A percentile compares a stretch with the other conserved stretches of the same genome.
Evolutionary conservation across 371 early-diverging fungal species (phyloP).

Genomic region (Mortierella sp.): DNA sequence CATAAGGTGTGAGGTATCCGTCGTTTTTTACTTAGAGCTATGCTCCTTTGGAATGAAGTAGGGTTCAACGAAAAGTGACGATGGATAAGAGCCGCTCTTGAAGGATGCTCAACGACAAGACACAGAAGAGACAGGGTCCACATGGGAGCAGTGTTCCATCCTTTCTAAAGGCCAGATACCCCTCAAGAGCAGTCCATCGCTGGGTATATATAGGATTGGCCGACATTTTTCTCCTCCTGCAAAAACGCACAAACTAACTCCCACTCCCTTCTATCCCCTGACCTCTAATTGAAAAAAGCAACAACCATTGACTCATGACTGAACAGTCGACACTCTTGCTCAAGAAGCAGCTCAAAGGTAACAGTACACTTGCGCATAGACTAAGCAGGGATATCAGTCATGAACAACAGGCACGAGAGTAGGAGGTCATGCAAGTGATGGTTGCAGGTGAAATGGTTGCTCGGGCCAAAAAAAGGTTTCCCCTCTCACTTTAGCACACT

Average conservation of each 20-base stretch:
- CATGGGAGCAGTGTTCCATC: too few relatives aligned
- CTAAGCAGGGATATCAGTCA: too few relatives aligned
- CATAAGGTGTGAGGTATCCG: too few relatives aligned
- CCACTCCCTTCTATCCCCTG: neutral
- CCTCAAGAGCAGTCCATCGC: constrained; percentile 1
- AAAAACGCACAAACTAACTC: too few relatives aligned
- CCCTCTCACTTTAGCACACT: neutral
- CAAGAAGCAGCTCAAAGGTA: constrained; percentile 70
- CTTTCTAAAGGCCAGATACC: too few relatives aligned
- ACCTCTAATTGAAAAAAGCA: too few relatives aligned
- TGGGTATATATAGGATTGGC: neutral
- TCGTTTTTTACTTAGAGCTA: too few relatives aligned
- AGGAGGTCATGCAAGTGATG: neutral
- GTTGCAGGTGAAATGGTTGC: neutral
- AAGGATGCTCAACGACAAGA: too few relatives aligned
- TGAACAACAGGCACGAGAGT: neutral
- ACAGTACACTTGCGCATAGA: constrained; percentile 7
- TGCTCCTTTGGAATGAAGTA: too few relatives aligned
- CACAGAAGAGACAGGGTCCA: too few relatives aligned
- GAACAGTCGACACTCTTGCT: constrained; percentile 63
- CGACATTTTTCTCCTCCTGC: neutral
- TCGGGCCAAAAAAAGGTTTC: constrained; percentile 1
- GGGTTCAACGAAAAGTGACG: too few relatives aligned
- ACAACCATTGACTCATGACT: constrained; percentile 15
- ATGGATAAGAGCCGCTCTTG: too few relatives aligned